Percentiles rank a stretch among this genome's conserved stretches.
Evolutionary conservation across 1,284 basidiomycete genomes (phyloP).

Genomic region (Wallemia ichthyophaga): DNA sequence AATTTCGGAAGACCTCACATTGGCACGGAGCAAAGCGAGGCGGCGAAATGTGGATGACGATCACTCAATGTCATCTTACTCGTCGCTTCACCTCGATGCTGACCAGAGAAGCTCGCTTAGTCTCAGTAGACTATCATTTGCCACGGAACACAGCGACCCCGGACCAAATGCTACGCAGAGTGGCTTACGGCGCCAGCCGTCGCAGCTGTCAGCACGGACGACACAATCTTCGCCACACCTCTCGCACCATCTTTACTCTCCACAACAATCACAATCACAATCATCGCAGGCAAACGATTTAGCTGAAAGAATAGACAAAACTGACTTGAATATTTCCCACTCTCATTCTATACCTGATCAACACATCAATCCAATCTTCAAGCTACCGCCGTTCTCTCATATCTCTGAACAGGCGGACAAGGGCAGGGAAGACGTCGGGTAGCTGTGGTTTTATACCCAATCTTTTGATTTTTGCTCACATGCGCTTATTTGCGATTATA

Average conservation of each 20-base stretch:
- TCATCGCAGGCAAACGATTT: neutral
- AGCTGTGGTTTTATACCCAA: neutral
- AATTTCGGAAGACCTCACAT: no score
- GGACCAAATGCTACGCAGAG: neutral
- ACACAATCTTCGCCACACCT: neutral
- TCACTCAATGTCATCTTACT: constrained; percentile 56
- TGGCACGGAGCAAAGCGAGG: constrained; percentile 34
- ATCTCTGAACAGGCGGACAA: neutral
- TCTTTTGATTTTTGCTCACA: neutral
- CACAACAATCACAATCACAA: neutral
- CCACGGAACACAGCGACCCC: neutral
- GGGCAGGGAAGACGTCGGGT: neutral
- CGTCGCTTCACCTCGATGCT: constrained; percentile 20
- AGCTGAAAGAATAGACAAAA: neutral
- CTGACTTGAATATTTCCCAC: neutral
- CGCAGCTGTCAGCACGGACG: neutral
- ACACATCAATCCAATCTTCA: neutral
- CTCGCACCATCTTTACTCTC: neutral
- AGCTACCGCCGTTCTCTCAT: neutral
- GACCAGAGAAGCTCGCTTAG: constrained; percentile 24
- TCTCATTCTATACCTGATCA: neutral
- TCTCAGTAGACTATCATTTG: neutral
- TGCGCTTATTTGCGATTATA: no score
- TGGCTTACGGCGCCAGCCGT: neutral
- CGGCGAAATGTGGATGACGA: constrained; percentile 59